Conservation (phyloP, 352 stramenopile genomes). For the Halophytophthora polymorphica region DNA sequence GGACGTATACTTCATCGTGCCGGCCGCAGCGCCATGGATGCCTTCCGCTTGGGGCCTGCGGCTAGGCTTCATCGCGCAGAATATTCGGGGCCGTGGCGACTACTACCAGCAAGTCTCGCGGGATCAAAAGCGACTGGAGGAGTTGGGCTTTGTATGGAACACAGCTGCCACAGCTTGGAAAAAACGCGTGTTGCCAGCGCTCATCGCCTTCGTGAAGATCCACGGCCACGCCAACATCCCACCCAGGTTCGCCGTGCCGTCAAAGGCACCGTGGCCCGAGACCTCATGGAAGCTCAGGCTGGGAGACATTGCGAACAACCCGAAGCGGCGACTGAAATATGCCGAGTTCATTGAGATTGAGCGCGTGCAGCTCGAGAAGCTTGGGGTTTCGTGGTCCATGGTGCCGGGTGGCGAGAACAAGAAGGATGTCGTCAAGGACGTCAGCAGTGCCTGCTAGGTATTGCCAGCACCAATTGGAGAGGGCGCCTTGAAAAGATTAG, state of each 20-base stretch:
- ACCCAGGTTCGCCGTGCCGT: constrained; percentile 49
- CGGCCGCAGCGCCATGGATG: constrained; percentile 33
- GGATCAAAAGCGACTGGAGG: constrained; percentile 39
- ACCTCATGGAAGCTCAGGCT: constrained; percentile 32
- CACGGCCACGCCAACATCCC: constrained; percentile 34
- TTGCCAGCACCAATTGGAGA: neutral
- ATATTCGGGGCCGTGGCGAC: constrained; percentile 48
- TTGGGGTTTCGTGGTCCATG: constrained; percentile 49
- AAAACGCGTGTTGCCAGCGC: constrained; percentile 36
- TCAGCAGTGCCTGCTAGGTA: neutral
- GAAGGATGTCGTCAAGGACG: constrained; percentile 4
- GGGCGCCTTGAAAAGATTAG: neutral
- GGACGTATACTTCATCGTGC: constrained; percentile 34
- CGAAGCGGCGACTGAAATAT: constrained; percentile 23
- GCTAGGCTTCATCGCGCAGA: constrained; percentile 53
- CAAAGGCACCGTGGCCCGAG: constrained; percentile 33
- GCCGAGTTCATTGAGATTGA: constrained; percentile 56
- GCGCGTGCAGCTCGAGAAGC: constrained; percentile 33
- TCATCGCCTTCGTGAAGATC: constrained; percentile 39
- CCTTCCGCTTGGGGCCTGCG: constrained; percentile 27
- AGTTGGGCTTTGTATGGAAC: constrained; percentile 62
- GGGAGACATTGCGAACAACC: constrained; percentile 28
- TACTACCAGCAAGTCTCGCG: constrained; percentile 49
- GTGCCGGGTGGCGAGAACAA: constrained; percentile 6
- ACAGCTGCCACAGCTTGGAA: constrained; percentile 40